Evolutionary conservation across 2,329 filamentous ascomycete species (phyloP).

Genomic region (Achaetomium macrosporum): DNA sequence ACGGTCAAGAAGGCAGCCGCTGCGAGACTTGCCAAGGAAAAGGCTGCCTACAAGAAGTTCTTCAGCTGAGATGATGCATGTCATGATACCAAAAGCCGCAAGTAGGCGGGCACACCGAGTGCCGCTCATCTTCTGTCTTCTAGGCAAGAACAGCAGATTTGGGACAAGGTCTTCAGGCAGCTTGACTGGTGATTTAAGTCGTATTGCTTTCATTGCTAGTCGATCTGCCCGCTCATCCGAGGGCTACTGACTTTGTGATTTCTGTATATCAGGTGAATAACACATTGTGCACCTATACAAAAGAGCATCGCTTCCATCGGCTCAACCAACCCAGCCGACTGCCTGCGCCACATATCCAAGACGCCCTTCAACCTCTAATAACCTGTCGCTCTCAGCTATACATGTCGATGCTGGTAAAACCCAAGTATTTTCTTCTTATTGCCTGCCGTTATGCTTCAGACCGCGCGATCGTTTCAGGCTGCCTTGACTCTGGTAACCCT

Average conservation of each 20-base stretch:
- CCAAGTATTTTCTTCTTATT: background rate
- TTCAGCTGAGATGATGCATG: constrained; percentile 42
- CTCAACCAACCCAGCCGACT: background rate
- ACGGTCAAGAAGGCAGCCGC: constrained; percentile 71
- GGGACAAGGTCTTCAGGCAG: too few species aligned
- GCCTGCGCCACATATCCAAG: background rate
- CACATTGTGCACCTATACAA: background rate
- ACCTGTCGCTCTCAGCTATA: background rate
- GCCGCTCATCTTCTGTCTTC: background rate
- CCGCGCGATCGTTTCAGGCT: constrained; percentile 1
- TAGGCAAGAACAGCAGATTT: background rate
- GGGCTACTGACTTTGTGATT: too few species aligned
- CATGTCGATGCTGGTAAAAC: background rate
- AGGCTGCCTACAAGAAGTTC: constrained; percentile 88
- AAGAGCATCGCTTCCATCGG: background rate
- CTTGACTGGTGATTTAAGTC: too few species aligned
- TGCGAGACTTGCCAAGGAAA: constrained; percentile 77
- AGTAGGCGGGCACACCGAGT: background rate
- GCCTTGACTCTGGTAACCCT: constrained; percentile 1
- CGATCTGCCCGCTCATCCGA: too few species aligned
- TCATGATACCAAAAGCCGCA: background rate
- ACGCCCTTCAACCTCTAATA: background rate
- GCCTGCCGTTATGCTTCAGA: background rate
- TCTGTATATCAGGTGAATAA: too few species aligned
- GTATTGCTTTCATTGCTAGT: too few species aligned